Evolutionary conservation across 495 filamentous ascomycete genomes (phyloP).

Genomic region (Tuber melanosporum): DNA sequence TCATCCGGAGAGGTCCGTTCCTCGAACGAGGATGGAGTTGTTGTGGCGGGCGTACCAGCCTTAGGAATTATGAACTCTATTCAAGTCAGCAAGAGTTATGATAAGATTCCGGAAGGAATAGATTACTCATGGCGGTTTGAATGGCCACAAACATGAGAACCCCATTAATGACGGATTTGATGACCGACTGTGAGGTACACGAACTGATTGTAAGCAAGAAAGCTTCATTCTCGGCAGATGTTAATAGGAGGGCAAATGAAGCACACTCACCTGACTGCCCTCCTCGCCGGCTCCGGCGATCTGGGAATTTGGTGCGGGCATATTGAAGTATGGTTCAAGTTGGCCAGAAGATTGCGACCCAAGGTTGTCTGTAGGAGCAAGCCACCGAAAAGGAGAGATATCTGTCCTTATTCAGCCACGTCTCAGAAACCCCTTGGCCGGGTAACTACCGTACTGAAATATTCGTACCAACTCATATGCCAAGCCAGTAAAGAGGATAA

Average conservation of each 20-base stretch:
- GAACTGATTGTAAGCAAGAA: constrained; percentile 6
- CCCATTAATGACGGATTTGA: constrained; percentile 57
- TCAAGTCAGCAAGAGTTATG: constrained; percentile 1
- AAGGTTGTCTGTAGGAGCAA: neutral
- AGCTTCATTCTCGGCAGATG: constrained; percentile 3
- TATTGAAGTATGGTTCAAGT: constrained; percentile 16
- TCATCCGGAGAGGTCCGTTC: constrained; percentile 50
- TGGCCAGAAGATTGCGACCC: neutral
- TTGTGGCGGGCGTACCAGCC: constrained; percentile 48
- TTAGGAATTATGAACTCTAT: constrained; percentile 45
- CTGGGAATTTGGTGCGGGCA: constrained; percentile 36
- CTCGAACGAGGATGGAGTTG: constrained; percentile 41
- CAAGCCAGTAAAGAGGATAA: neutral
- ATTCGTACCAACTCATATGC: neutral
- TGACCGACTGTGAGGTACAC: constrained; percentile 47
- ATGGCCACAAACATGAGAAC: constrained; percentile 63
- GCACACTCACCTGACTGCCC: constrained; percentile 18
- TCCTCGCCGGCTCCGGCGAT: constrained; percentile 35
- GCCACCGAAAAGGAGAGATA: neutral
- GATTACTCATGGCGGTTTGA: constrained; percentile 58
- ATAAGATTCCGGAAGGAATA: constrained; percentile 38
- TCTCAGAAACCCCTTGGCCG: neutral
- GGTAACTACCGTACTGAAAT: neutral
- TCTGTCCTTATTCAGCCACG: neutral
- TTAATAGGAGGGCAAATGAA: constrained; percentile 4